A percentile compares a stretch with the other conserved stretches of the same genome.
Conservation (phyloP, 768 basidiomycete genomes). For the Phanerochaete sordida region DNA sequence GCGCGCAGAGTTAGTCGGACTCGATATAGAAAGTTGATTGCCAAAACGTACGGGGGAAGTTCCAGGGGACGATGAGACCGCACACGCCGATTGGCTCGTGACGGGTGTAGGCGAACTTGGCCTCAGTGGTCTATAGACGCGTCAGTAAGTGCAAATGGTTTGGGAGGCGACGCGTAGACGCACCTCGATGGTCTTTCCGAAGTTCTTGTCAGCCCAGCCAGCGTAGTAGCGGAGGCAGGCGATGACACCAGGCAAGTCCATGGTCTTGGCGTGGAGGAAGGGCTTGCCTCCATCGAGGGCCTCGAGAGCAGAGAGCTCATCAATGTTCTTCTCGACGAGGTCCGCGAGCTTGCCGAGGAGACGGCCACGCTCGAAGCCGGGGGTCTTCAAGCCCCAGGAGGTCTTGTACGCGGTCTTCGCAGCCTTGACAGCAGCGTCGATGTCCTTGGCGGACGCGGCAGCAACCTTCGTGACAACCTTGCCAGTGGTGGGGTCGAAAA, state of each 20-base stretch:
- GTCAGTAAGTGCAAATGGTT: neutral
- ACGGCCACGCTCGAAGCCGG: conserved; percentile 35
- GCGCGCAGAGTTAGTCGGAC: neutral
- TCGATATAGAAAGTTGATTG: neutral
- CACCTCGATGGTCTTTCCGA: conserved; percentile 40
- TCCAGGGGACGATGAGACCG: conserved; percentile 61
- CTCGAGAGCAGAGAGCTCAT: conserved; percentile 50
- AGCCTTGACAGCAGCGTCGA: conserved; percentile 42
- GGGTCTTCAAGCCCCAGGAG: conserved; percentile 48
- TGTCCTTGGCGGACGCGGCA: conserved; percentile 37
- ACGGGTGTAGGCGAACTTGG: conserved; percentile 63
- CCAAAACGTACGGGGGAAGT: conserved; percentile 46
- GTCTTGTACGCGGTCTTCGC: conserved; percentile 37
- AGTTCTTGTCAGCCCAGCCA: conserved; percentile 84
- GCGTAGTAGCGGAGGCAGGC: conserved; percentile 72
- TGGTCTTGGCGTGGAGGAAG: conserved; percentile 38
- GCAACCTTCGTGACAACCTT: conserved; percentile 30
- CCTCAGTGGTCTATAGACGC: conserved; percentile 35
- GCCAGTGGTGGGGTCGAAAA: conserved; percentile 38
- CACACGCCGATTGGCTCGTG: conserved; percentile 63
- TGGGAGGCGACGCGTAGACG: neutral
- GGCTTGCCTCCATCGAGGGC: conserved; percentile 54
- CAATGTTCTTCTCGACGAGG: conserved; percentile 45
- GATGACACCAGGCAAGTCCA: conserved; percentile 47
- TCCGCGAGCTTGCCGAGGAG: conserved; percentile 49